Conservation (phyloP, 2,329 filamentous ascomycete genomes). For the Acrodontium crateriforme region DNA sequence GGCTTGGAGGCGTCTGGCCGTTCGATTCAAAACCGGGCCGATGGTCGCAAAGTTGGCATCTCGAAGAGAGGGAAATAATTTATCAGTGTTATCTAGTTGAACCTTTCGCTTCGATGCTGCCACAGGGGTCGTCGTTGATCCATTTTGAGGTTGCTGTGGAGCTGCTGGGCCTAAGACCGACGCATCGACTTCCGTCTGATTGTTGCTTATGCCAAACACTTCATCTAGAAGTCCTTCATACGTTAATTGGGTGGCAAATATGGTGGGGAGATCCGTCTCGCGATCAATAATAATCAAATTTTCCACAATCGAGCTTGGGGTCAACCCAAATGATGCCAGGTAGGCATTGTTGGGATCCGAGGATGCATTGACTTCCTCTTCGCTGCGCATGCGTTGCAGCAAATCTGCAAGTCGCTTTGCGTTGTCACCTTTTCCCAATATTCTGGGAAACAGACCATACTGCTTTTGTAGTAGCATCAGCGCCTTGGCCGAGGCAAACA, state of each 20-base stretch:
- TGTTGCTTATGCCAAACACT: conserved; percentile 79
- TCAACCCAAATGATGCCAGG: conserved; percentile 48
- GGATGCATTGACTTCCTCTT: conserved; percentile 49
- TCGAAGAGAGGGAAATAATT: conserved; percentile 72
- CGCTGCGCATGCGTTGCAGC: conserved; percentile 79
- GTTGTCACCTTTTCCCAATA: conserved; percentile 91
- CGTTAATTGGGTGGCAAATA: conserved; percentile 83
- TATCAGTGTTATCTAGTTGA: conserved; percentile 75
- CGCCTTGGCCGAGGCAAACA: conserved; percentile 76
- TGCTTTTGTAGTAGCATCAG: conserved; percentile 88
- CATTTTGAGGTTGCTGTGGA: conserved; percentile 28
- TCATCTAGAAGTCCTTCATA: conserved; percentile 96
- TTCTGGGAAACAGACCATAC: conserved; percentile 85
- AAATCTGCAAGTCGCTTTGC: conserved; percentile 79
- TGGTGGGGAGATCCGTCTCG: conserved; percentile 85
- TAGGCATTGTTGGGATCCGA: conserved; percentile 29
- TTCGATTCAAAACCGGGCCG: conserved; percentile 75
- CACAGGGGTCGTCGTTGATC: conserved; percentile 30
- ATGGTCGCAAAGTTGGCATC: conserved; percentile 95
- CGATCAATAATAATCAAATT: conserved; percentile 90
- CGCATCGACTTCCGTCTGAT: conserved; percentile 83
- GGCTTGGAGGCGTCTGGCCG: conserved; percentile 69
- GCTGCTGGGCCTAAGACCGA: conserved; percentile 67
- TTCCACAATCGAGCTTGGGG: conserved; percentile 77
- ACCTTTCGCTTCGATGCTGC: conserved; percentile 68